These are phyloP conservation scores for Monosporozyma aerobia DNA, from an alignment of 805 yeast genomes.

Conservation along the genomic window DNA sequence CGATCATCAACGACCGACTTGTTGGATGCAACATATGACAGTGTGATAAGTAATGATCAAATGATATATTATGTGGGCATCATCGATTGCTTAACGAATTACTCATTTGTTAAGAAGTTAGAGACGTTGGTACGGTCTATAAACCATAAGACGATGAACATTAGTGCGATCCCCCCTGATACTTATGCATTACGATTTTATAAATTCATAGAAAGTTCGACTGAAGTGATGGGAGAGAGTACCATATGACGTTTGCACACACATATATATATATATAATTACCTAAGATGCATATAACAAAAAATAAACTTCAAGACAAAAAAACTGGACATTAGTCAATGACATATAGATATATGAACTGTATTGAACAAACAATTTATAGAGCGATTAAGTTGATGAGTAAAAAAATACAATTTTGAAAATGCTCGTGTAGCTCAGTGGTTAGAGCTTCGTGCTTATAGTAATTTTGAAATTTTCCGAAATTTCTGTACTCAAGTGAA, in stretches of 20 bases:
- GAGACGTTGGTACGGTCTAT: constrained; percentile 83
- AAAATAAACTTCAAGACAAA: no score
- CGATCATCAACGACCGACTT: not conserved
- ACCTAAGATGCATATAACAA: no score
- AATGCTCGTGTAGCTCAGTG: constrained; percentile 67
- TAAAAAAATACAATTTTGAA: constrained; percentile 7
- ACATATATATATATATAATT: not conserved
- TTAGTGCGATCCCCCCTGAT: constrained; percentile 82
- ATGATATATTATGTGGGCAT: constrained; percentile 84
- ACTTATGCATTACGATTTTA: constrained; percentile 87
- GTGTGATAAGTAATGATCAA: constrained; percentile 23
- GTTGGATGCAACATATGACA: constrained; percentile 58
- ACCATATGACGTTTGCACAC: no score
- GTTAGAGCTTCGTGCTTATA: constrained; percentile 75
- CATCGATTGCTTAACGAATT: constrained; percentile 84
- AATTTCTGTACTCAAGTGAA: constrained; percentile 8
- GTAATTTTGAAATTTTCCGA: constrained; percentile 33
- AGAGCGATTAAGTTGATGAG: no score
- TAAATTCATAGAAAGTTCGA: constrained; percentile 45
- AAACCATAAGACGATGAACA: constrained; percentile 54
- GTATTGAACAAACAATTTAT: no score
- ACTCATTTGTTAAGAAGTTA: constrained; percentile 58
- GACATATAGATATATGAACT: no score
- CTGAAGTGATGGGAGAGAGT: constrained; percentile 9
- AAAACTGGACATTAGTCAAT: no score